Percentiles rank a stretch among this genome's conserved stretches.
These are phyloP conservation scores for Tulasnella calospora DNA, from an alignment of 768 basidiomycete genomes.

Conservation along the genomic window DNA sequence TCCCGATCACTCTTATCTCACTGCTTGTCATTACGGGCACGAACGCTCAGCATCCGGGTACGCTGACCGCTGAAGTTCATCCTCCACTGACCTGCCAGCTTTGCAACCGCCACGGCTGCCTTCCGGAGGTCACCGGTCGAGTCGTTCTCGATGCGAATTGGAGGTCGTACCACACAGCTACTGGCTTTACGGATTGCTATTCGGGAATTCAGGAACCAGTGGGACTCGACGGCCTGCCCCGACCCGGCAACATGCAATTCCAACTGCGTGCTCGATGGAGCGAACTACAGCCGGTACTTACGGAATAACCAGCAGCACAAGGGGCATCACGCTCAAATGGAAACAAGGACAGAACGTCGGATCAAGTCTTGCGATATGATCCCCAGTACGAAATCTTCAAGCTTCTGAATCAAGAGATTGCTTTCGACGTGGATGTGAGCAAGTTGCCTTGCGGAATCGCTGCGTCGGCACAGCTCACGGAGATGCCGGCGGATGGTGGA, in stretches of 20 bases:
- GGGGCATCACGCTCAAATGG: constrained; percentile 48
- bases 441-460: neutral
- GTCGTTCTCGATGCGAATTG: constrained; percentile 24
- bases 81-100: constrained; percentile 46
- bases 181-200: neutral
- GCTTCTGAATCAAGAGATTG: constrained; percentile 6
- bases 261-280: constrained; percentile 8
- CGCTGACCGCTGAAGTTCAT: constrained; percentile 45
- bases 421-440: constrained; percentile 6
- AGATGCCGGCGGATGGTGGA: constrained; percentile 5
- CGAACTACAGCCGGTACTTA: constrained; percentile 33
- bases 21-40: constrained; percentile 38
- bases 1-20: neutral
- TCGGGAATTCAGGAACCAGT: neutral
- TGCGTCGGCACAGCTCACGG: neutral
- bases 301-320: constrained; percentile 47
- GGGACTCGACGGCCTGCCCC: neutral
- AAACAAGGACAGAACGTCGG: constrained; percentile 37
- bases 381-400: constrained; percentile 9
- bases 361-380: constrained; percentile 39
- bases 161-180: neutral
- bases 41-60: constrained; percentile 50
- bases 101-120: constrained; percentile 37
- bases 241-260: neutral
- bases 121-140: neutral